A percentile compares a stretch with the other conserved stretches of the same genome.
Conservation (phyloP, 2,329 filamentous ascomycete genomes). For the Hypomyces perniciosus region DNA sequence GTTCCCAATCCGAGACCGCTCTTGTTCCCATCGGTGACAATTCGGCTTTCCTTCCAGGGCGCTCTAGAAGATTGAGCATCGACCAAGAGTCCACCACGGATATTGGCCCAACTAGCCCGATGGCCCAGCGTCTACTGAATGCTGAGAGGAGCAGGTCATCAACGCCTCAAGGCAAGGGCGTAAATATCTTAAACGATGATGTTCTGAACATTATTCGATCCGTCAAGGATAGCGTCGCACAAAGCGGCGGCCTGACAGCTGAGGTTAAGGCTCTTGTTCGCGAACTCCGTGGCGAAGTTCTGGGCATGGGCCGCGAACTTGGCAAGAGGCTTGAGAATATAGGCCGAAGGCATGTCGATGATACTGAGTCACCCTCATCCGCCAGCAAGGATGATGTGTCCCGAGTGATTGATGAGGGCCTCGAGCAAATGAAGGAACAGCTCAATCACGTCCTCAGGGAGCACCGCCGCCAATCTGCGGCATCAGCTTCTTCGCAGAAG, state of each 20-base stretch:
- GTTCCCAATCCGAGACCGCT: slow-evolving; percentile 40
- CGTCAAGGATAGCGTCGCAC: slow-evolving; percentile 85
- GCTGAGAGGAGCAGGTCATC: slow-evolving; percentile 39
- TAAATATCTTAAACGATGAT: slow-evolving; percentile 66
- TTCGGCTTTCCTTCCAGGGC: slow-evolving; percentile 10
- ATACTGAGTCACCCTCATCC: slow-evolving; percentile 32
- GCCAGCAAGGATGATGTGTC: slow-evolving; percentile 64
- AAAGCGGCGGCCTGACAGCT: slow-evolving; percentile 81
- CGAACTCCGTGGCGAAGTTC: slow-evolving; percentile 83
- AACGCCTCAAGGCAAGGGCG: slow-evolving; percentile 33
- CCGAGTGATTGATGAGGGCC: slow-evolving; percentile 70
- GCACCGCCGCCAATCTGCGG: slow-evolving; percentile 61
- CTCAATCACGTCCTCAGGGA: slow-evolving; percentile 75
- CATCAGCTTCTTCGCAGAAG: slow-evolving; percentile 55
- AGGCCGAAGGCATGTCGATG: slow-evolving; percentile 38
- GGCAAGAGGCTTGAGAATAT: slow-evolving; percentile 78
- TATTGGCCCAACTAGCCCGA: slow-evolving; percentile 23
- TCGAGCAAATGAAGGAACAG: slow-evolving; percentile 77
- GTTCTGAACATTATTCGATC: slow-evolving; percentile 74
- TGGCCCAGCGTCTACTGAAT: slow-evolving; percentile 39
- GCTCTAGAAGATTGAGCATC: slow-evolving; percentile 32
- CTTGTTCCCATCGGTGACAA: slow-evolving; percentile 25
- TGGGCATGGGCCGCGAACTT: slow-evolving; percentile 90
- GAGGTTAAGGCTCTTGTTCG: slow-evolving; percentile 88
- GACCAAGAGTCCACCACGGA: slow-evolving; percentile 35